Percentiles rank a stretch among this genome's conserved stretches.
Conservation (phyloP, 2,329 filamentous ascomycete genomes). For the Fusarium continuum region DNA sequence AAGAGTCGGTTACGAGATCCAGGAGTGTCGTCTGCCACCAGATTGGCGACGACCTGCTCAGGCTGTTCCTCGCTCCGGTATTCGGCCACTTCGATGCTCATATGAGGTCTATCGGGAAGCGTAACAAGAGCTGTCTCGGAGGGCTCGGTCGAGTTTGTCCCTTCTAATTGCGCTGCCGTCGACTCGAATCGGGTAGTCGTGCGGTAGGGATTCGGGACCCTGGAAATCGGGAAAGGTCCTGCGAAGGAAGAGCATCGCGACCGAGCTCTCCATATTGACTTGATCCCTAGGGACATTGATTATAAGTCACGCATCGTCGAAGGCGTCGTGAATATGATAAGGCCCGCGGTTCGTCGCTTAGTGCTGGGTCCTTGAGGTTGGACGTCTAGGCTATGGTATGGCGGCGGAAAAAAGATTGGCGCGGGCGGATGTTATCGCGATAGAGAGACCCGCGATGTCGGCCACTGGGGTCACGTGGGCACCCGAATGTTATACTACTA, state of each 20-base stretch:
- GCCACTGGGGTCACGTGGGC: constrained; percentile 23
- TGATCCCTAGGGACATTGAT: constrained; percentile 59
- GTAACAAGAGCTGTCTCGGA: constrained; percentile 4
- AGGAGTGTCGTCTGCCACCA: constrained; percentile 17
- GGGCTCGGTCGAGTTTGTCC: not conserved
- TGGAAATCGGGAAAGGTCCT: constrained; percentile 35
- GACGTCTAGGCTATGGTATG: constrained; percentile 2
- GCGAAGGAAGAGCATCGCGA: constrained; percentile 45
- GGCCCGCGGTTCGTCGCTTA: constrained; percentile 16
- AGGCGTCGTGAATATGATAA: constrained; percentile 2
- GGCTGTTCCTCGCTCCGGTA: not conserved
- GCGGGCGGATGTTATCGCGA: constrained; percentile 34
- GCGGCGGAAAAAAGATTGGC: constrained; percentile 34
- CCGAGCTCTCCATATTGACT: constrained; percentile 54
- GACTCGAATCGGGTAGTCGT: constrained; percentile 32
- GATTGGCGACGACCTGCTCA: constrained; percentile 18
- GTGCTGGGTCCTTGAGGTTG: constrained; percentile 14
- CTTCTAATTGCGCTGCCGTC: constrained; percentile 17
- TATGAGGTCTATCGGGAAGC: not conserved
- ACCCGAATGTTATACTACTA: not conserved
- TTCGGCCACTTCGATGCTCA: constrained; percentile 3
- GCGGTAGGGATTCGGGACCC: constrained; percentile 19
- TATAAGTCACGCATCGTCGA: constrained; percentile 52
- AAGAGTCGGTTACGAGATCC: constrained; percentile 43
- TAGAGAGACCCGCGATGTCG: constrained; percentile 22